phyloP scores from a whole-genome alignment of 345 rosid species.

The Erucastrum elatum region DNA sequence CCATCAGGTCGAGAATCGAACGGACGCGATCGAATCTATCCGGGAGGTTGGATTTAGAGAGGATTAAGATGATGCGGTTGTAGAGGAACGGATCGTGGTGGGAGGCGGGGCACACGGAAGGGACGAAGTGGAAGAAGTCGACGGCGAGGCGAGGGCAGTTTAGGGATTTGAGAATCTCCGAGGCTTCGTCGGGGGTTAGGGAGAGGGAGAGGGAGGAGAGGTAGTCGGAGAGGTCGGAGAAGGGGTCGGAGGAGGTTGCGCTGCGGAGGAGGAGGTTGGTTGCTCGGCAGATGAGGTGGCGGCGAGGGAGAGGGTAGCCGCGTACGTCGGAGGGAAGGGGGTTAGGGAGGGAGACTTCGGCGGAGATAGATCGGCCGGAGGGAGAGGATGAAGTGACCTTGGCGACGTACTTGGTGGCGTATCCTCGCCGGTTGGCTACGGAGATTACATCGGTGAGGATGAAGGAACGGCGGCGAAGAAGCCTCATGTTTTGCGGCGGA shows the following conservation, averaged over 20 bases:
- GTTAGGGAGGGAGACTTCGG: conserved; percentile 61
- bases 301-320: conserved; percentile 81
- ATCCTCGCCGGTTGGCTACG: conserved; percentile 43
- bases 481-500: conserved; percentile 31
- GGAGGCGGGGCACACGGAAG: conserved; percentile 51
- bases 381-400: conserved; percentile 76
- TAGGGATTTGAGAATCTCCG: conserved; percentile 81
- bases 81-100: conserved; percentile 63
- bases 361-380: conserved; percentile 72
- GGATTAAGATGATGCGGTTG: conserved; percentile 66
- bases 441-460: background rate
- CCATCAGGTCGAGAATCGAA: conserved; percentile 59
- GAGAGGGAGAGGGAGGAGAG: conserved; percentile 60
- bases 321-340: conserved; percentile 63
- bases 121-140: conserved; percentile 61
- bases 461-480: conserved; percentile 28
- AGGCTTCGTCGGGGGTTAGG: conserved; percentile 74
- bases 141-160: conserved; percentile 67
- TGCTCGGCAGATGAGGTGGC: conserved; percentile 68
- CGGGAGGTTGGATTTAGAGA: conserved; percentile 63
- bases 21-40: conserved; percentile 53
- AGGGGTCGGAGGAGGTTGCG: conserved; percentile 37
- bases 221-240: conserved; percentile 54
- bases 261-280: conserved; percentile 54
- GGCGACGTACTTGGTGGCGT: conserved; percentile 72